Evolutionary conservation across 176 grass and related monocot species (phyloP).

Genomic region (Pontederia crassipes): DNA sequence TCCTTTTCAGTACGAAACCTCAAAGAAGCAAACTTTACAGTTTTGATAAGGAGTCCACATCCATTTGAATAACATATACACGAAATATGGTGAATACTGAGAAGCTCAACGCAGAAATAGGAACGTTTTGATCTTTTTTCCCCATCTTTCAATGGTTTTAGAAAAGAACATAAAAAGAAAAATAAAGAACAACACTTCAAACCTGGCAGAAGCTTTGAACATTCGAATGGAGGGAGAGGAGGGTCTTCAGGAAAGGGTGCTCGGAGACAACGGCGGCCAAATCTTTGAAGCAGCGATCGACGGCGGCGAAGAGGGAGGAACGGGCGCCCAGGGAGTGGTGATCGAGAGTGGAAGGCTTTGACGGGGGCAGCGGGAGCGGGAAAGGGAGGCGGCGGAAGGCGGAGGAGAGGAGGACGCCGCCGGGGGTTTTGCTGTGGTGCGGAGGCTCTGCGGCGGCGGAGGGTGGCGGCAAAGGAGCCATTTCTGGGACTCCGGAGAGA

Average conservation of each 20-base stretch:
- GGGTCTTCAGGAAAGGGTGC: constrained; percentile 51
- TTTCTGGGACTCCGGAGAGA: background rate
- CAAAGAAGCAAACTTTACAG: background rate
- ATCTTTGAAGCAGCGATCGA: constrained; percentile 33
- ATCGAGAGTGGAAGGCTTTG: background rate
- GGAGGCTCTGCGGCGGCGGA: constrained; percentile 21
- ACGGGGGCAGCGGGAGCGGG: constrained; percentile 18
- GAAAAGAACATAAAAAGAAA: background rate
- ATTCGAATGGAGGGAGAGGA: constrained; percentile 42
- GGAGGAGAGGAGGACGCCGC: constrained; percentile 47
- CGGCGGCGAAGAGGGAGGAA: constrained; percentile 18
- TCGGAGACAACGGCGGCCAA: constrained; percentile 41
- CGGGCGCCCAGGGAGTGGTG: background rate
- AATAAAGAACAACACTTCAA: background rate
- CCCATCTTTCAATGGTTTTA: constrained; percentile 24
- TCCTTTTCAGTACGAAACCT: too few relatives aligned
- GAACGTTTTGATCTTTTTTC: constrained; percentile 8
- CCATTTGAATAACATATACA: too few relatives aligned
- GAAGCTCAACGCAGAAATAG: background rate
- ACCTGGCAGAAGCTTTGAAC: constrained; percentile 76
- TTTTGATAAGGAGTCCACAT: too few relatives aligned
- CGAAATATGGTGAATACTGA: too few relatives aligned
- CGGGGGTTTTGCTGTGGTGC: constrained; percentile 22
- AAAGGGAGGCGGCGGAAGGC: constrained; percentile 21
- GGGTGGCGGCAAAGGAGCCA: constrained; percentile 33